Percentiles rank a stretch among this genome's conserved stretches.
Conservation (phyloP, 192 early-diverging fungal genomes). For the Umbelopsis ramanniana region DNA sequence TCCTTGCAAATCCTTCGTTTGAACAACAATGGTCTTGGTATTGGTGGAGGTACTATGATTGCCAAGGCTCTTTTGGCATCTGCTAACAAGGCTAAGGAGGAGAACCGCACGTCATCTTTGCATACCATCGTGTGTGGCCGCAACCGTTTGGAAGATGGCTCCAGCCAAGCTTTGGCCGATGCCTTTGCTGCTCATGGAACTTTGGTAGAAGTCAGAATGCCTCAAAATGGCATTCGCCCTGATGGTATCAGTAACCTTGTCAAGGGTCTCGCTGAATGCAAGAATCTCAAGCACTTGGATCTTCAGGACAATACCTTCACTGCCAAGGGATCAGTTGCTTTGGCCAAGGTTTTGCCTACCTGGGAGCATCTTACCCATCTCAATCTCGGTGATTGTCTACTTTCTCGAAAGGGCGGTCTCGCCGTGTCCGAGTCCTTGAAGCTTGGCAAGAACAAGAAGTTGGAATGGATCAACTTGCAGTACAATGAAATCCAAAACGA, state of each 20-base stretch:
- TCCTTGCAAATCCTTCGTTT: conserved; percentile 84
- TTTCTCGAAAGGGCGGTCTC: conserved; percentile 74
- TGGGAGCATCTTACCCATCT: conserved; percentile 83
- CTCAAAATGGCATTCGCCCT: conserved; percentile 96
- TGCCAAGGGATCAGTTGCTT: conserved; percentile 71
- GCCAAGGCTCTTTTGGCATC: conserved; percentile 81
- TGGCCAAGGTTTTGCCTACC: conserved; percentile 73
- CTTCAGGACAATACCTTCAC: conserved; percentile 99
- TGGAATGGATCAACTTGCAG: conserved; percentile 72
- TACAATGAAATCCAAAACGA: conserved; percentile 90
- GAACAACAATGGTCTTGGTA: conserved; percentile 97
- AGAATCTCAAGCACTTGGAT: conserved; percentile 76
- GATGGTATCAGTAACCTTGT: conserved; percentile 86
- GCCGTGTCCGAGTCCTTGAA: conserved; percentile 70
- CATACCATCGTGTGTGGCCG: conserved; percentile 88
- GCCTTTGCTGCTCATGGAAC: conserved; percentile 82
- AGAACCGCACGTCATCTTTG: conserved; percentile 67
- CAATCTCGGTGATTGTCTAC: conserved; percentile 91
- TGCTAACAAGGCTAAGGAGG: conserved; percentile 70
- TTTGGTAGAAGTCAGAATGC: conserved; percentile 85
- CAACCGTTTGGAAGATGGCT: conserved; percentile 91
- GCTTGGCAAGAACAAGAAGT: conserved; percentile 51
- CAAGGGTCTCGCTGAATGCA: conserved; percentile 67
- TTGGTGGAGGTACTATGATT: conserved; percentile 87
- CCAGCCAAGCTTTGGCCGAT: conserved; percentile 73